Base-by-base conservation (phyloP, 192 early-diverging fungal genomes). In the Backusella mclennaniae region DNA sequence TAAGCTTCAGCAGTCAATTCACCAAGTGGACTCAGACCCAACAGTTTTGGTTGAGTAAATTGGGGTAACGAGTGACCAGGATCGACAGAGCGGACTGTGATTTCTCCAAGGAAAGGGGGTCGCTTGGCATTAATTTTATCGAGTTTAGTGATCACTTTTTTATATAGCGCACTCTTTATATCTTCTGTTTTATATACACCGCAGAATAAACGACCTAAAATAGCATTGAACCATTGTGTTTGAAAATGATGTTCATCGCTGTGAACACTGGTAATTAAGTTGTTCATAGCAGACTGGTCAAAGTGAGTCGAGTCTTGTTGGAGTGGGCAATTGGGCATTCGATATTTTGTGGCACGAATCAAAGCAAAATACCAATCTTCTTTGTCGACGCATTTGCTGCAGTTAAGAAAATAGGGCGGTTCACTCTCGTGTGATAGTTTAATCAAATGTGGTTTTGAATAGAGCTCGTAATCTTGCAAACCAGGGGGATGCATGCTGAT, bases 281-380 rank as follows among this genome's bases (percentile, higher is more conserved):
- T 82, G 73, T 73, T 79, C 82, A 84, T 83, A 6, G 87, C 81
- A 15, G 77, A 23, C 42, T 84, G 85, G 77, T 87, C 84, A 41
- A 87, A 83, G 0, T 80, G 74, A 23, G 85, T 86, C n/a, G 76
- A 69, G 63, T 86, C 85, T 73, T 82, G 42, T 42, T 39, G 69
- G 21, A 38, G 23, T 33, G 35, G n/a, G 4, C n/a, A 46, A 9
- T 21, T 33, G n/a, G 79, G 81, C 19, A 71, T 77, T 23, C 76
- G 82, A 23, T 87, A 82, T 35, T 85, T 83, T 35, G 90, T 86
- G 56, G 91, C 93, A 77, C 92, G 90, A 46, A 90, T 78, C n/a
- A 97, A 84, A 19, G 95, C 93, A 83, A 96, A 91, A 69, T 93
- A 94, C 91, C 95, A 96, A 79, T 94, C 93, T 80, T 97, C 96